Evolutionary conservation across 495 filamentous ascomycete species (phyloP), one percentile per base, ranked within the genome.

Genomic region (Penicillium cosmopolitanum): DNA sequence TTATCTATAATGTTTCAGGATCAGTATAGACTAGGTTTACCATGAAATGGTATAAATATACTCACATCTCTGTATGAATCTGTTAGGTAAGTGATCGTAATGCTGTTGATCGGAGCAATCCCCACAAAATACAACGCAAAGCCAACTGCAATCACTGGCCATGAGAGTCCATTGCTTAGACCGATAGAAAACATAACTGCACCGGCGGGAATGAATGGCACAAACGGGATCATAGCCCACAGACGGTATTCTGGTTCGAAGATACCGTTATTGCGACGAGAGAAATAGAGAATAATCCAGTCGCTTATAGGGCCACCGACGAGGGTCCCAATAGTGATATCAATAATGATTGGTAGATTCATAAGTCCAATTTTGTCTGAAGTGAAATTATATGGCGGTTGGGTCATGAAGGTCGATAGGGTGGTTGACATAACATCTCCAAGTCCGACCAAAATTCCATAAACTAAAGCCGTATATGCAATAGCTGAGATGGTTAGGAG

Each of bases 181-280:
- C 12, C 50, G 4, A 56, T 59, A 5, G 62, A 62, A 55, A 65
- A 70, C 65, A 70, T 65, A 6, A 70, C 58, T 9, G 64, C 6
- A 0, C 67, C 67, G 2, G 57, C 59, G 16, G 53, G 59, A n/a
- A 63, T 25, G 0, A 51, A 6, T 4, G 58, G 5, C 2, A 50
- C 67, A 6, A 60, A 60, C 5, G 67, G 3, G 42, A 63, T 18
- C 5, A 64, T 43, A 15, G 65, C 65, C 33, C 63, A 72, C 13
- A 75, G 56, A n/a, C 74, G 63, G 60, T 71, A 69, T 54, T 78
- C 75, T 7, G 73, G 64, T 61, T 80, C 75, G 34, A 66, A 70
- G 44, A 71, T 63, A 3, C 73, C 75, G 10, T 63, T 58, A 52
- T 77, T 76, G 1, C 70, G 66, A n/a, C 71, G 59, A 15, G 77